phyloP scores from a whole-genome alignment of 768 basidiomycete genomes.

The Lactifluus rugatus region DNA sequence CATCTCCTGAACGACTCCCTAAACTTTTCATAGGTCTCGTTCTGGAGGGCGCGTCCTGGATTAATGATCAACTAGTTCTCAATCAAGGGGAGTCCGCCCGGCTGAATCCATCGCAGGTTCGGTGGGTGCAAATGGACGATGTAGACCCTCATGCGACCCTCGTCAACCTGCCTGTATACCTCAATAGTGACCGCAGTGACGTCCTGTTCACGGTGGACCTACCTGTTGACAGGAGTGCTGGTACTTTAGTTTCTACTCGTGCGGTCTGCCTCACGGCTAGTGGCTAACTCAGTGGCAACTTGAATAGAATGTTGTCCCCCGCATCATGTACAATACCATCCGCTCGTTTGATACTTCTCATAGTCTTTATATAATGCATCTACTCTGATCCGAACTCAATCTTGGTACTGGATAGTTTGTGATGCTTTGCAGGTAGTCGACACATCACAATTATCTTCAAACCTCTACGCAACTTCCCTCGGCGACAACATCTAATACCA shows the following conservation, averaged over 20 bases:
- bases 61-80: constrained; percentile 54
- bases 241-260: constrained; percentile 70
- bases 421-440: neutral
- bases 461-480: constrained; percentile 31
- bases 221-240: constrained; percentile 59
- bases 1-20: constrained; percentile 9
- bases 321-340: constrained; percentile 1
- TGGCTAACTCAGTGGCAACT: neutral
- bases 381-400: neutral
- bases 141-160: constrained; percentile 34
- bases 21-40: constrained; percentile 52
- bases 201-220: constrained; percentile 86
- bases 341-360: neutral
- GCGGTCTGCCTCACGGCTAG: constrained; percentile 82
- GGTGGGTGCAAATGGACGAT: constrained; percentile 63
- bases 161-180: constrained; percentile 85
- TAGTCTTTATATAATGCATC: neutral
- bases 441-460: neutral
- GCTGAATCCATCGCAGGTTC: constrained; percentile 72
- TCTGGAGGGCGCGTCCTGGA: constrained; percentile 81
- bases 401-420: neutral
- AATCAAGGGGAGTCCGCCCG: constrained; percentile 80
- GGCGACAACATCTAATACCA: constrained; percentile 57
- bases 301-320: neutral
- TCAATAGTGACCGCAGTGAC: constrained; percentile 82